Evolutionary conservation across 805 yeast genomes (phyloP).

Genomic region (Sugiyamaella americana): DNA sequence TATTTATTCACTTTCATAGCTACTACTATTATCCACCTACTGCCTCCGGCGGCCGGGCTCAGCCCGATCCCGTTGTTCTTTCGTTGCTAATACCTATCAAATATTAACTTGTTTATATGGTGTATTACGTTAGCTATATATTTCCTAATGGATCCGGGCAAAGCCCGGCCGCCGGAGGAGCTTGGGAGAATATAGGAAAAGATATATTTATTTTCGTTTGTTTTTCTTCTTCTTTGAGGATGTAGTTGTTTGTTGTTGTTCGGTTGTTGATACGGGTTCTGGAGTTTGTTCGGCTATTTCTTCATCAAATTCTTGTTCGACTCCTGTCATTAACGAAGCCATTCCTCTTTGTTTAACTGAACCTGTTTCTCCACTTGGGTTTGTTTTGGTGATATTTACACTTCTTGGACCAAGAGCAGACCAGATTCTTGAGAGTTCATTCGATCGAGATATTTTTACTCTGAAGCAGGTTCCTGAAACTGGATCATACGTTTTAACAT

Average conservation of each 20-base stretch:
- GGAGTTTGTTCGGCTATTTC: background rate
- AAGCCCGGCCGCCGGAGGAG: constrained; percentile 1
- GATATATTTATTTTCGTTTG: background rate
- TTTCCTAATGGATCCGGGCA: too few species aligned
- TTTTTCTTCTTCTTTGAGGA: background rate
- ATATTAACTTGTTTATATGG: too few species aligned
- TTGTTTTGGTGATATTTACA: constrained; percentile 21
- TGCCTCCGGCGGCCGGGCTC: too few species aligned
- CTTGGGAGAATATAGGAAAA: too few species aligned
- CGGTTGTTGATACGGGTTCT: background rate
- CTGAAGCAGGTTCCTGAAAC: constrained; percentile 55
- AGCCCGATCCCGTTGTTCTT: too few species aligned
- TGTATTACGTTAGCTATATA: too few species aligned
- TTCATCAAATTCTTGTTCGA: constrained; percentile 10
- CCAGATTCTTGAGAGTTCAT: constrained; percentile 68
- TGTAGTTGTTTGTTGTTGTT: background rate
- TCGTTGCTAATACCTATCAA: too few species aligned
- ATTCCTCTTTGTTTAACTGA: constrained; percentile 22
- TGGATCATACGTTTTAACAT: constrained; percentile 61
- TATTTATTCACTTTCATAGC: too few species aligned
- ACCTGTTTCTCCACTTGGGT: background rate
- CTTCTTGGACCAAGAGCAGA: constrained; percentile 55
- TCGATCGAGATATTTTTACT: constrained; percentile 52
- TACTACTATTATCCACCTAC: too few species aligned
- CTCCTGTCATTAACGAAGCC: constrained; percentile 29